Evolutionary conservation across 257 asterid species (phyloP), one percentile per base, ranked within the genome.

Genomic region (Agastache rugosa): DNA sequence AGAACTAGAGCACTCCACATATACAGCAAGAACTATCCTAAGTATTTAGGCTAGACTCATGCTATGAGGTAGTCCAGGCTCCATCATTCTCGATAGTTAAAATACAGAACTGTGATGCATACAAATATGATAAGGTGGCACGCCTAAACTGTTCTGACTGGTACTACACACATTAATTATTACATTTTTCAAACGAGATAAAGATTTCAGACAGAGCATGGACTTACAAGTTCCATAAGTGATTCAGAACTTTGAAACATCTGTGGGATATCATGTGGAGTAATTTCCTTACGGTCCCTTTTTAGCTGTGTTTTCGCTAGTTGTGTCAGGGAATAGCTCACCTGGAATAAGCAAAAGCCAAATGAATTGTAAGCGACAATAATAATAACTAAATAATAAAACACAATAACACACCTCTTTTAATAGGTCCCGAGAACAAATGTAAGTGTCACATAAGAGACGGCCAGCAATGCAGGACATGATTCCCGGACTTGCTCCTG

Each of bases 391-490:
- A 60, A 55, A 56, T 14, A 72, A 23, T 58, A 75, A 29, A 72
- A 68, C 68, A 72, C 9, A 47, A 77, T 55, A 75, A 55, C 79
- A 69, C 72, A 95, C 98, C 98, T 95, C 98, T 80, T 91, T 92
- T 74, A 95, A 83, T 66, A 95, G 87, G 71, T 95, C 99, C 60
- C 96, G 92, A 2, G 99, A 87, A 78, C 93, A 88, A 58, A 95
- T 83, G 80, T 69, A 89, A 39, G 99, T 92, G 75, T 95, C 99
- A 80, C 99, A 95, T 71, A 95, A 83, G 81, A 92, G 96, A 67
- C 99, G 97, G 73, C 99, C 98, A 42, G 99, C 96, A 81, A 92
- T 81, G 79, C 96, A 90, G 71, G 96, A 83, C 91, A 95, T 83
- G 79, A 95, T 88, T 74, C 99, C 98, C 6, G 83, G 78, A 84